Evolutionary conservation across 805 yeast genomes (phyloP).

Genomic region (Sugiyamaella boreocaroliniensis): DNA sequence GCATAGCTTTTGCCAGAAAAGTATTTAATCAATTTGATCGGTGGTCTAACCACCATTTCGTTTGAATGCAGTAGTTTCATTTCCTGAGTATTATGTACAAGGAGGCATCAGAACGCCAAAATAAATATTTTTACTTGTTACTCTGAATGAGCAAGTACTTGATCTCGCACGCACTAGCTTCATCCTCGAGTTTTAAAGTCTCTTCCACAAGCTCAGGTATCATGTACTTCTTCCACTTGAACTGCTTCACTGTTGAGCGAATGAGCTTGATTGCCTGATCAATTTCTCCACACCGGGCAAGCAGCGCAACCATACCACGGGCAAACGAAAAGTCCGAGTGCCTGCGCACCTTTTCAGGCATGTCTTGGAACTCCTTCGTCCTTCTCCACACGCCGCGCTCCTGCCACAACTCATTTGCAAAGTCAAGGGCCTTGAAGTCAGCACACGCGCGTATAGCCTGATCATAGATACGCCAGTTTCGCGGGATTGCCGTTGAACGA

Average conservation of each 20-base stretch:
- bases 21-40: not conserved
- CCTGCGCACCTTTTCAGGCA: constrained; percentile 36
- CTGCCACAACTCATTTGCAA: constrained; percentile 64
- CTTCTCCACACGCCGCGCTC: constrained; percentile 74
- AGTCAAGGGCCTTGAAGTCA: constrained; percentile 43
- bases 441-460: constrained; percentile 63
- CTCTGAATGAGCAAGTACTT: not conserved
- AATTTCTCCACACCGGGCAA: constrained; percentile 48
- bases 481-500: constrained; percentile 25
- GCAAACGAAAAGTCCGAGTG: constrained; percentile 64
- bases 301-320: constrained; percentile 53
- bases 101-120: not conserved
- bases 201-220: constrained; percentile 32
- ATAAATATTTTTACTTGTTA: too few species aligned
- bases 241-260: constrained; percentile 57
- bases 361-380: constrained; percentile 41
- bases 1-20: not conserved
- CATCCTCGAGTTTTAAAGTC: constrained; percentile 42
- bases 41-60: not conserved
- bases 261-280: constrained; percentile 68
- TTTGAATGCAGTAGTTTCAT: not conserved
- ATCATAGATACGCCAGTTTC: constrained; percentile 48
- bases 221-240: constrained; percentile 53
- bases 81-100: not conserved
- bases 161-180: constrained; percentile 13